These are phyloP conservation scores for Nitzschia sp. DNA, from an alignment of 108 stramenopile genomes.

Conservation along the genomic window DNA sequence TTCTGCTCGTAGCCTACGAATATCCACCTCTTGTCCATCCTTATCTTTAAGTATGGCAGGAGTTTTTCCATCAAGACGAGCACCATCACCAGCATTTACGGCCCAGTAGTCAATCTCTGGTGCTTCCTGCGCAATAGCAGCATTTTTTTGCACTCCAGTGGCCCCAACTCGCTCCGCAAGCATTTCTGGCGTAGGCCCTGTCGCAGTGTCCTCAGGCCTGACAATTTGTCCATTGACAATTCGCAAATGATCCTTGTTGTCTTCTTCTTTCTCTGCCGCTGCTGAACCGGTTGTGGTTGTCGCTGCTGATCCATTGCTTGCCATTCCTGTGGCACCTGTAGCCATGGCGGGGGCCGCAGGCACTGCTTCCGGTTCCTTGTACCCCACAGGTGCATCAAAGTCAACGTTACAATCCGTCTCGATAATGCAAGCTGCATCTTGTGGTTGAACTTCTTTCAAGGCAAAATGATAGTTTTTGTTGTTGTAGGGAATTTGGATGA, in stretches of 20 bases:
- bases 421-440: slow-evolving; percentile 92
- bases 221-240: slow-evolving; percentile 84
- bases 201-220: slow-evolving; percentile 42
- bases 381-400: slow-evolving; percentile 94
- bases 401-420: slow-evolving; percentile 95
- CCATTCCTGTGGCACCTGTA: slow-evolving; percentile 37
- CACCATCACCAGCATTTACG: slow-evolving; percentile 73
- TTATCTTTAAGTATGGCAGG: slow-evolving; percentile 70
- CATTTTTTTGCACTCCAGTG: slow-evolving; percentile 85
- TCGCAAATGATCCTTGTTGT: slow-evolving; percentile 41
- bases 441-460: slow-evolving; percentile 89
- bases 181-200: slow-evolving; percentile 30
- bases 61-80: slow-evolving; percentile 79
- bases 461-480: slow-evolving; percentile 93
- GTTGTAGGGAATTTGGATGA: slow-evolving; percentile 97
- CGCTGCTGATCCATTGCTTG: slow-evolving; percentile 52
- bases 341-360: slow-evolving; percentile 19
- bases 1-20: slow-evolving; percentile 71
- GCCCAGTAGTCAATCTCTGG: slow-evolving; percentile 88
- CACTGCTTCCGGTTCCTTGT: slow-evolving; percentile 63
- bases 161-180: slow-evolving; percentile 71
- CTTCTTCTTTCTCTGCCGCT: slow-evolving; percentile 28
- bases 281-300: slow-evolving; percentile 39
- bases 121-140: slow-evolving; percentile 71
- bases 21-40: slow-evolving; percentile 74